Evolutionary conservation across 352 stramenopile species (phyloP).

Genomic region (Phytophthora hibernalis): DNA sequence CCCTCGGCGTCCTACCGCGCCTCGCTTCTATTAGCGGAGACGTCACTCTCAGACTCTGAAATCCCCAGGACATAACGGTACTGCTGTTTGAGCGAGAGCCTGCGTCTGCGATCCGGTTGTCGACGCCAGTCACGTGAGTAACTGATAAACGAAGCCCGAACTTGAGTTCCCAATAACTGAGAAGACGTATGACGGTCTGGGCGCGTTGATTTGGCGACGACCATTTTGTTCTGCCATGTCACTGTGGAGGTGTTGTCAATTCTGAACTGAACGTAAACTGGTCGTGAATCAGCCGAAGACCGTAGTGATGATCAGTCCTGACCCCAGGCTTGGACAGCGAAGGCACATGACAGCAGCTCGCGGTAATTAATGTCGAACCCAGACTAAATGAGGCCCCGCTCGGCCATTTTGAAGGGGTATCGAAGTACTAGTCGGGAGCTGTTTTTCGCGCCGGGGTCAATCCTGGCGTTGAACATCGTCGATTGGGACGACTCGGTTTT

Average conservation of each 20-base stretch:
- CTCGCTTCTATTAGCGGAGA: no score
- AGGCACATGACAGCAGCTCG: constrained; percentile 16
- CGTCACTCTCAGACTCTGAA: no score
- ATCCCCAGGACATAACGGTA: background rate
- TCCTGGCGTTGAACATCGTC: no score
- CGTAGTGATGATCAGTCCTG: background rate
- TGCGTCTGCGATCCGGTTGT: constrained; percentile 1
- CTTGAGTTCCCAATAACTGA: constrained; percentile 2
- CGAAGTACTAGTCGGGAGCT: no score
- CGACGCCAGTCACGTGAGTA: background rate
- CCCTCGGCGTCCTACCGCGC: no score
- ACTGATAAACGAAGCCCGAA: constrained; percentile 9
- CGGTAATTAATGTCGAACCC: constrained; percentile 42
- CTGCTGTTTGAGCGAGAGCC: constrained; percentile 3
- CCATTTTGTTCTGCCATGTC: constrained; percentile 18
- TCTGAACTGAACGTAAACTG: constrained; percentile 20
- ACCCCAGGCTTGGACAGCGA: constrained; percentile 14
- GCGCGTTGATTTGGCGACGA: constrained; percentile 13
- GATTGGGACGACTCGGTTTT: background rate
- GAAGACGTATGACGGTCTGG: constrained; percentile 3
- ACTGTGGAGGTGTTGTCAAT: constrained; percentile 33
- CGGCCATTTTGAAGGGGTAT: no score
- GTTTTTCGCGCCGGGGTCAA: no score
- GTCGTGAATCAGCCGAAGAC: background rate
- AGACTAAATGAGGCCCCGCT: no score